A percentile compares a stretch with the other conserved stretches of the same genome.
phyloP scores from a whole-genome alignment of 352 stramenopile species.

The Pythium rhizo-oryzae region DNA sequence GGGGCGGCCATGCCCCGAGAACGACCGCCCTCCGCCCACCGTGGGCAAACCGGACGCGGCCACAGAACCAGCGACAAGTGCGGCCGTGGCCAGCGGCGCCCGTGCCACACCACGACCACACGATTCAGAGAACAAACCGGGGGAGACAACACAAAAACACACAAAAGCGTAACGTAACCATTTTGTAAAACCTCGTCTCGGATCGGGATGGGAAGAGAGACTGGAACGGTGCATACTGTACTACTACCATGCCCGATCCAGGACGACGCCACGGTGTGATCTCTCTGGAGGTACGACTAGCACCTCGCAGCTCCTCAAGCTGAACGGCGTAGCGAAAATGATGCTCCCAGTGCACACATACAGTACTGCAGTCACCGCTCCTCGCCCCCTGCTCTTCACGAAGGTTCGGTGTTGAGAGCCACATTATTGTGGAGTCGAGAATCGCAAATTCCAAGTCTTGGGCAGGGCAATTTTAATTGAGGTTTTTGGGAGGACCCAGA shows the following conservation, averaged over 20 bases:
- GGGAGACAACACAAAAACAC: conserved; percentile 13
- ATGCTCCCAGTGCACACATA: too few species aligned
- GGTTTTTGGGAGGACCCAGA: conserved; percentile 19
- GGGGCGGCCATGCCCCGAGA: conserved; percentile 23
- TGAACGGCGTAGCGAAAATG: too few species aligned
- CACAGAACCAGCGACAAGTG: conserved; percentile 28
- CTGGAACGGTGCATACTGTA: too few species aligned
- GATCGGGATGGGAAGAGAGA: too few species aligned
- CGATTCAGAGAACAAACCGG: conserved; percentile 27
- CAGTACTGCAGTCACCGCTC: too few species aligned
- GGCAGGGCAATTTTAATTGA: conserved; percentile 8
- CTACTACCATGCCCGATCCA: too few species aligned
- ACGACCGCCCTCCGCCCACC: conserved; percentile 9
- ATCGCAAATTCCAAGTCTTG: too few species aligned
- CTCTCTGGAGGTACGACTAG: too few species aligned
- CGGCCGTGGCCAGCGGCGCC: conserved; percentile 9
- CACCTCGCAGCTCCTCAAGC: too few species aligned
- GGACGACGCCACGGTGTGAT: not conserved
- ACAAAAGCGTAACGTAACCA: conserved; percentile 4
- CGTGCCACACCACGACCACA: conserved; percentile 27
- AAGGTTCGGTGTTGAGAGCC: too few species aligned
- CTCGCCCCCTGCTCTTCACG: too few species aligned
- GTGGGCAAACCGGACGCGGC: not conserved
- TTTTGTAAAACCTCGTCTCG: not conserved
- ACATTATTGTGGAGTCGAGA: too few species aligned